Base-by-base conservation (phyloP, 495 filamentous ascomycete species). In the Copromyces sp. region DNA sequence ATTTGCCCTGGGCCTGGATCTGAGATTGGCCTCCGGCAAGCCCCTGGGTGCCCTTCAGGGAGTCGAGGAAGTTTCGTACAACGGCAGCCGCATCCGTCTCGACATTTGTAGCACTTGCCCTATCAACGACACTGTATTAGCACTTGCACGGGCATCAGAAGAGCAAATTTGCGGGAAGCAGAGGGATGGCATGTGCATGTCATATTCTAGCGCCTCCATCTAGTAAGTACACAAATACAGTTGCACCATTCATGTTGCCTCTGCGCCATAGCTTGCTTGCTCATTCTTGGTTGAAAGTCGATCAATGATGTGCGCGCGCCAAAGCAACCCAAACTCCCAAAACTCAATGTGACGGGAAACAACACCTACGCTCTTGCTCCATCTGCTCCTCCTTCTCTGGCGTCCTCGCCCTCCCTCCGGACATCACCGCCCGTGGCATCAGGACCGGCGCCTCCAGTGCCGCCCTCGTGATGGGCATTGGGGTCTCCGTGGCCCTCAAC, bases 301-400 rank as follows among this genome's bases (percentile, higher is more conserved):
- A 65, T 65, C 53, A 65, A 65, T 65, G 53, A 65, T 65, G 53
- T 16, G 53, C 17, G n/a, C 38, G 44, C 70, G 29, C 70, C 41
- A 71, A 59, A 40, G 35, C 35, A 59, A 29, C 35, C 42, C 42
- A n/a, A 76, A 75, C 78, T 80, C 69, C 65, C 70, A 74, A 74
- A 74, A 76, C 44, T 74, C 76, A 82, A 77, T 69, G 70, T 59
- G 69, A 70, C 39, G 75, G 77, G 76, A 78, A 83, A 84, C 81
- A 85, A 84, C 83, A 98, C 95, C 95, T 98, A 99, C 95, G 95
- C 94, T 97, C 94, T 88, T 83, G 92, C 96, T 74, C 96, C 95
- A 82, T 98, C 95, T 72, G 93, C 94, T 78, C 96, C 96, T 70
- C 94, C 95, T 78, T 97, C 93, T 81, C 95, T 86, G 38, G 93